These are phyloP conservation scores for Tulasnella sp. DNA, from an alignment of 768 basidiomycete species.

Conservation along the genomic window DNA sequence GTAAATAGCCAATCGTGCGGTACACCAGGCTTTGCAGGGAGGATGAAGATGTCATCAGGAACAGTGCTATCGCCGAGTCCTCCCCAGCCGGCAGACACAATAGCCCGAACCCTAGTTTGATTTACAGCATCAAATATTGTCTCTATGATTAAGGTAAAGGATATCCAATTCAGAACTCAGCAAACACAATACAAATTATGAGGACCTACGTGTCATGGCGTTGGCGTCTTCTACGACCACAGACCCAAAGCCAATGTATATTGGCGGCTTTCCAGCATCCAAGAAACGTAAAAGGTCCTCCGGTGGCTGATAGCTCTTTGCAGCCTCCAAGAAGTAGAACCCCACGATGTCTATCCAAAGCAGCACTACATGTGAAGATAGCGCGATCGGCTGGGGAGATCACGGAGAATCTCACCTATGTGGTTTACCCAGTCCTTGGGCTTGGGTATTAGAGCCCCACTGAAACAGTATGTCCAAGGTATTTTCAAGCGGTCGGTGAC, in stretches of 20 bases:
- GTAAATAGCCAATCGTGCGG: slow-evolving; percentile 64
- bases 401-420: slow-evolving; percentile 38
- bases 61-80: slow-evolving; percentile 43
- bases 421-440: slow-evolving; percentile 53
- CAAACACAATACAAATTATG: neutral
- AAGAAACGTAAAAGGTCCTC: slow-evolving; percentile 41
- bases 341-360: slow-evolving; percentile 42
- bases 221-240: slow-evolving; percentile 48
- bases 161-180: neutral
- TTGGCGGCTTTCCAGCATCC: slow-evolving; percentile 38
- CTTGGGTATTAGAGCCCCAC: slow-evolving; percentile 45
- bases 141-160: slow-evolving; percentile 26
- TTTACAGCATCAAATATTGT: slow-evolving; percentile 49
- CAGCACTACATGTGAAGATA: too few relatives aligned
- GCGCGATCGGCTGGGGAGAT: too few relatives aligned
- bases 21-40: slow-evolving; percentile 38
- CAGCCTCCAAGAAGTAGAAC: slow-evolving; percentile 52
- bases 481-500: slow-evolving; percentile 43
- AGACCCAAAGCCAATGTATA: slow-evolving; percentile 58
- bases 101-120: slow-evolving; percentile 44
- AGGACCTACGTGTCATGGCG: slow-evolving; percentile 38
- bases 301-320: slow-evolving; percentile 38
- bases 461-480: slow-evolving; percentile 58
- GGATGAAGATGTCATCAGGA: slow-evolving; percentile 46
- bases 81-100: slow-evolving; percentile 62